phyloP scores from a whole-genome alignment of 108 stramenopile species.

The Epipyxis sp. region DNA sequence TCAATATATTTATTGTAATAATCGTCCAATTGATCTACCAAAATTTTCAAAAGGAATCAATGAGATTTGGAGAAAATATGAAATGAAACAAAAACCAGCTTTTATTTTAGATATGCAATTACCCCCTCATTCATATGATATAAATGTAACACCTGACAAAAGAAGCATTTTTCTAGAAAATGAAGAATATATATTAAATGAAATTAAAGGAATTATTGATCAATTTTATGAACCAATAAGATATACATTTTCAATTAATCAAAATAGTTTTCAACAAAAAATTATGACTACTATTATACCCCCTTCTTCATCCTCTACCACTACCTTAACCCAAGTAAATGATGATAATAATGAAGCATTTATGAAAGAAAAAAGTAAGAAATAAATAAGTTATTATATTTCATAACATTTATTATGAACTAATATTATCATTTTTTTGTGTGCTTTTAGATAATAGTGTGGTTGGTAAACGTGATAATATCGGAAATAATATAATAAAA shows the following conservation, averaged over 20 bases:
- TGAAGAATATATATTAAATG: constrained; percentile 39
- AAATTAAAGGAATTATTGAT: background rate
- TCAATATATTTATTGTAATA: constrained; percentile 87
- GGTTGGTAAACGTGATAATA: too few relatives aligned
- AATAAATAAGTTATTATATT: constrained; percentile 17
- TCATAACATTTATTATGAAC: too few relatives aligned
- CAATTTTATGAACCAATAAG: background rate
- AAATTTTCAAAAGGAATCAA: constrained; percentile 61
- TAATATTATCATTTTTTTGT: too few relatives aligned
- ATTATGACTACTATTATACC: background rate
- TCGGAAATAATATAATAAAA: too few relatives aligned
- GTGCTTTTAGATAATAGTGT: too few relatives aligned
- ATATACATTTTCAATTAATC: background rate
- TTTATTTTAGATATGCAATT: constrained; percentile 71
- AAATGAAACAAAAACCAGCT: constrained; percentile 78
- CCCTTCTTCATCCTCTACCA: background rate
- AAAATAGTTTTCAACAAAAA: background rate
- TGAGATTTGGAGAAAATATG: constrained; percentile 76
- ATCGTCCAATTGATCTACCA: constrained; percentile 89
- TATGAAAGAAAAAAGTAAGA: too few relatives aligned
- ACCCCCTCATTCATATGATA: constrained; percentile 65
- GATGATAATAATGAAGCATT: too few relatives aligned
- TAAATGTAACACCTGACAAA: constrained; percentile 95
- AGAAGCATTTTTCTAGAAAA: constrained; percentile 71
- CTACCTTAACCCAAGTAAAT: background rate